Base-by-base conservation (phyloP, 805 yeast species). In the Yarrowia hollandica region DNA sequence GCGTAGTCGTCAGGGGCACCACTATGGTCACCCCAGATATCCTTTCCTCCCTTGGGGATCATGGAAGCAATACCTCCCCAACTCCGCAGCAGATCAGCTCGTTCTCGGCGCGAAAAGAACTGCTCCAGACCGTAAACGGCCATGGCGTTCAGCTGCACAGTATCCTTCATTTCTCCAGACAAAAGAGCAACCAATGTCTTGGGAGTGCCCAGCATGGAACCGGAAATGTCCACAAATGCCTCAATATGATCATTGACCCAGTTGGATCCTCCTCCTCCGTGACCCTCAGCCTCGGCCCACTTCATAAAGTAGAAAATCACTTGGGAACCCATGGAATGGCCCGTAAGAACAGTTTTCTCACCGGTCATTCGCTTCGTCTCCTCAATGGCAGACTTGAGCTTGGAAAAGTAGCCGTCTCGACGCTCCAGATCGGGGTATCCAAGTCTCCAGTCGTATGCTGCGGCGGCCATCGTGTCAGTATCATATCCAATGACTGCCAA, bases 161-260 rank as follows among this genome's bases (percentile, higher is more conserved):
- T 94, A 71, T 94, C 99, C 71, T 85, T 89, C 98, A 94, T 94
- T 73, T 94, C 99, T 14, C 99, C 99, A 14, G 96, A 88, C n/a
- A 94, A 72, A 61, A 94, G 75, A 0, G 97, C 97, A 0, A 95
- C 89, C 18, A 90, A 81, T 1, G 96, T 87, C 70, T 94, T 94
- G 2, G 99, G 99, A 0, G 98, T 90, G 3, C 99, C 99, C 58
- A 94, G 75, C 56, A 82, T 72, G n/a, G 94, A 84, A 0, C 99
- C 99, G 12, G 96, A 82, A 61, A 94, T 86, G 69, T 94, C 94
- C 35, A 94, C 83, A 68, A 82, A 83, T 1, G 96, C 83, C 48
- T 82, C 91, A 60, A 94, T 77, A 68, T 94, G 79, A 38, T 85
- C 86, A 66, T 94, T 86, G 62, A 90, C 92, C 99, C 99, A 94